phyloP scores from a whole-genome alignment of 1,139 yeast species.

The Meyerozyma athensensis region DNA sequence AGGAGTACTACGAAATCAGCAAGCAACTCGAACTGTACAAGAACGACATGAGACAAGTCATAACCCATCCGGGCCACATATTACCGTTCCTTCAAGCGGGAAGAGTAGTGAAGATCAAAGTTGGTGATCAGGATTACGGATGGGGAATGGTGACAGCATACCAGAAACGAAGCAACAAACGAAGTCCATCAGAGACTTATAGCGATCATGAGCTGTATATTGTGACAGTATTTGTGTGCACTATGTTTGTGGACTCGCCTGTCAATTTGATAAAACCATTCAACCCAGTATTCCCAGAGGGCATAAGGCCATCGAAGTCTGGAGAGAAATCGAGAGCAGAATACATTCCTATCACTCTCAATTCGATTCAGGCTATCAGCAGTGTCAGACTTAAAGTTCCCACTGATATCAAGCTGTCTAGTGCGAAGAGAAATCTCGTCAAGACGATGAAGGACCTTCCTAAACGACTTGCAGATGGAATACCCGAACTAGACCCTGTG shows the following conservation, averaged over 20 bases:
- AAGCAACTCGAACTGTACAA: constrained; percentile 67
- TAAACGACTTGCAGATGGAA: constrained; percentile 81
- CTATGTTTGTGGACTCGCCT: constrained; percentile 77
- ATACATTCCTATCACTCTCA: constrained; percentile 77
- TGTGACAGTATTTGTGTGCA: constrained; percentile 76
- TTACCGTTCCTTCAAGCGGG: constrained; percentile 87
- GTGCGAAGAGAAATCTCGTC: constrained; percentile 68
- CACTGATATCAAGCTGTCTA: constrained; percentile 64
- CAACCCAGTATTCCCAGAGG: constrained; percentile 77
- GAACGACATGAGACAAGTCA: constrained; percentile 73
- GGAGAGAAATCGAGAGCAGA: constrained; percentile 75
- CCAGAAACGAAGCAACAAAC: constrained; percentile 61
- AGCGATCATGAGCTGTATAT: constrained; percentile 85
- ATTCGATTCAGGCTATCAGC: constrained; percentile 69
- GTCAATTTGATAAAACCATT: constrained; percentile 63
- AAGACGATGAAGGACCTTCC: constrained; percentile 78
- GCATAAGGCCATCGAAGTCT: constrained; percentile 74
- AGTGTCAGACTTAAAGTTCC: constrained; percentile 81
- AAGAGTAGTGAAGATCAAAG: constrained; percentile 66
- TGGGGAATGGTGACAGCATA: constrained; percentile 91
- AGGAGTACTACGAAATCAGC: constrained; percentile 78
- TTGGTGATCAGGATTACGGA: constrained; percentile 67
- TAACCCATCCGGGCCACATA: constrained; percentile 89
- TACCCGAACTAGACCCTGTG: constrained; percentile 85
- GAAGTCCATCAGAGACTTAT: constrained; percentile 47